Evolutionary conservation across 768 basidiomycete genomes (phyloP), one percentile per base, ranked within the genome.

Genomic region (Daedaleopsis nitida): DNA sequence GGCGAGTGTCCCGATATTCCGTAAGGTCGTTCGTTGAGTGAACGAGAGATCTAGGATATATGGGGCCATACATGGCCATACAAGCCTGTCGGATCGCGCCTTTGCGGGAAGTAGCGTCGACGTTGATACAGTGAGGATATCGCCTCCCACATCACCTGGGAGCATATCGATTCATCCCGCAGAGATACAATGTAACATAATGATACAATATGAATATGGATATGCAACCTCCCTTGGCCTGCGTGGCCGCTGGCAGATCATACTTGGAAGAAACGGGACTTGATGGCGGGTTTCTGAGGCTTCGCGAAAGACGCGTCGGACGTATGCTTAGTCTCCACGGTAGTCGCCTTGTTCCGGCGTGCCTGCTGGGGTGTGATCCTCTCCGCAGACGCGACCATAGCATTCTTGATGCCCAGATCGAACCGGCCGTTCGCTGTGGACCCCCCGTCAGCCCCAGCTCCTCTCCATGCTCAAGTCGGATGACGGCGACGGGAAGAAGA

Each of bases 221-320:
- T 43, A 14, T 43, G n/a, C 42, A 14, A 43, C n/a, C 42, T 43
- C 42, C 14, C 13, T 11, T 11, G 7, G 5, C 42, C 42, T 14
- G 12, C 14, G 6, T 4, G 37, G 4, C 10, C 37, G 14, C 24
- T 4, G 37, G 4, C 10, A 47, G 14, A 38, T 64, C 51, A 68
- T n/a, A 68, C 49, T n/a, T 60, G 57, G 65, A 68, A 68, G 58
- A 65, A 59, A 43, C 67, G 65, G 3, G 67, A 68, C 60, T 64
- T 62, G 52, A 57, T 57, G 37, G 57, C 53, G 13, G 67, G 57
- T 35, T 47, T 58, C 12, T 47, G 39, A 11, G 50, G 43, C 37
- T 50, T 17, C 34, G 52, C 27, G 19, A 56, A 17, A 34, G 27
- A 53, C 5, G 49, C 57, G n/a, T n/a, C n/a, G n/a, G n/a, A n/a